phyloP scores from a whole-genome alignment of 2,329 filamentous ascomycete genomes.

The Apiospora saccharicola region DNA sequence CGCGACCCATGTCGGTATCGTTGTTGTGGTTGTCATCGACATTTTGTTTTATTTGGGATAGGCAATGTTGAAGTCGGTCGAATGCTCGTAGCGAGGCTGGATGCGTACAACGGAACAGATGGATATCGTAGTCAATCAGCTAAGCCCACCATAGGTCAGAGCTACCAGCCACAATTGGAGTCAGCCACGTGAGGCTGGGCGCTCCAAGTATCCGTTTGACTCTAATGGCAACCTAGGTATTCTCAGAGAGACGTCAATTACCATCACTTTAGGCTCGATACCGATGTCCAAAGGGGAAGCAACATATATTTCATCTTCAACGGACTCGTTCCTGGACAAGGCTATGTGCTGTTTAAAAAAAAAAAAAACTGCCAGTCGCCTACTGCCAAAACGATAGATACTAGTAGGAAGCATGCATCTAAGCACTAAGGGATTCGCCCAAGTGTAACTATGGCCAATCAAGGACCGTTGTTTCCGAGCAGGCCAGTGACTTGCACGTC shows the following conservation, averaged over 20 bases:
- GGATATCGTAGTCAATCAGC: neutral
- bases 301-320: too few relatives aligned
- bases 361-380: neutral
- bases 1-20: conserved; percentile 80
- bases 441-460: neutral
- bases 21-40: conserved; percentile 43
- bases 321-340: too few relatives aligned
- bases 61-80: neutral
- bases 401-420: neutral
- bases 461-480: conserved; percentile 14
- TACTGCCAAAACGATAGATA: neutral
- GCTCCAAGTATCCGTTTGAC: neutral
- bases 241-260: too few relatives aligned
- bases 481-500: conserved; percentile 6
- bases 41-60: conserved; percentile 29
- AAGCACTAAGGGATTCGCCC: neutral
- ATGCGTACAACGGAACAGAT: neutral
- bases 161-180: neutral
- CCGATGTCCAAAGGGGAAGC: too few relatives aligned
- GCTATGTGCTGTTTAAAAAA: neutral
- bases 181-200: conserved; percentile 4
- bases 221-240: too few relatives aligned
- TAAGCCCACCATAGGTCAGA: conserved; percentile 3
- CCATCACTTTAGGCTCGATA: too few relatives aligned
- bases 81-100: neutral